A percentile compares a stretch with the other conserved stretches of the same genome.
Evolutionary conservation across 495 filamentous ascomycete genomes (phyloP).

Genomic region (Hamigera avellanea): DNA sequence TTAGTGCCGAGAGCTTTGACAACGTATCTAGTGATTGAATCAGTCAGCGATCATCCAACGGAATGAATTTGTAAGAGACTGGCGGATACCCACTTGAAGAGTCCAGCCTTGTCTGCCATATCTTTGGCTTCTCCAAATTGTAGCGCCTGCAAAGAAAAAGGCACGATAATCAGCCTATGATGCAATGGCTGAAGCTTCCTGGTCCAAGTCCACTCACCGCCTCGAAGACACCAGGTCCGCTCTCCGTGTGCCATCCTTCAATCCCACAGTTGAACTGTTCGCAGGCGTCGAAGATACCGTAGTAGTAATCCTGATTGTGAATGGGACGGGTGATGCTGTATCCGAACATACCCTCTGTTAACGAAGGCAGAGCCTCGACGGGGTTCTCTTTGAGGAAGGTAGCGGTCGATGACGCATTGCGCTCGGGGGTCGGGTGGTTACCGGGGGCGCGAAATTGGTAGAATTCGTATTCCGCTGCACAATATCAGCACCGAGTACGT

Average conservation of each 20-base stretch:
- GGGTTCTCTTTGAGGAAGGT: constrained; percentile 63
- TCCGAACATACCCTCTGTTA: constrained; percentile 97
- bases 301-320: constrained; percentile 92
- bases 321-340: constrained; percentile 89
- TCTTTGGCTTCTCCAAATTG: constrained; percentile 71
- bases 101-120: constrained; percentile 81
- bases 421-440: constrained; percentile 31
- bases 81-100: constrained; percentile 68
- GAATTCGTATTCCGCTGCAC: constrained; percentile 89
- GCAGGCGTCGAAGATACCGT: constrained; percentile 79
- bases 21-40: constrained; percentile 46
- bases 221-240: constrained; percentile 90
- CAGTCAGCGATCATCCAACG: neutral
- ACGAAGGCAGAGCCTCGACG: constrained; percentile 52
- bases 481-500: neutral
- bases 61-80: neutral
- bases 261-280: constrained; percentile 70
- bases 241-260: constrained; percentile 97
- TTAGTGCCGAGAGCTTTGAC: constrained; percentile 78
- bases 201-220: constrained; percentile 42
- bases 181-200: too few relatives aligned
- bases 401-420: constrained; percentile 61
- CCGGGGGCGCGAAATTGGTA: constrained; percentile 75
- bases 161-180: too few relatives aligned
- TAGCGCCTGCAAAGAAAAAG: constrained; percentile 41